phyloP scores from a whole-genome alignment of 2,329 filamentous ascomycete species.

The Neofusicoccum ribis region DNA sequence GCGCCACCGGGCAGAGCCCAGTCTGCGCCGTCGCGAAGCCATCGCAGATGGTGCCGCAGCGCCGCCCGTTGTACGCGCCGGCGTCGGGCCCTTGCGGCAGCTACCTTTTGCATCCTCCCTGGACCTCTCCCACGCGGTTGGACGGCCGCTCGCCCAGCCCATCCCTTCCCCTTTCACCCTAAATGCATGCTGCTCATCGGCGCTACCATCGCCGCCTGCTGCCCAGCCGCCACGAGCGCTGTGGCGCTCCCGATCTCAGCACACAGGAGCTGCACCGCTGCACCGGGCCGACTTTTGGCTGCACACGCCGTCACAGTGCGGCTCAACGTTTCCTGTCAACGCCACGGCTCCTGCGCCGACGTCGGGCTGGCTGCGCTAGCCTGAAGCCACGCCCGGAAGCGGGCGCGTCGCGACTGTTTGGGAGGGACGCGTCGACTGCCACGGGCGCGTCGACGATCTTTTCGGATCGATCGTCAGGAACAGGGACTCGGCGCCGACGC shows the following conservation, averaged over 20 bases:
- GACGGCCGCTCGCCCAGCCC: background rate
- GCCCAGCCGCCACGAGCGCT: no score
- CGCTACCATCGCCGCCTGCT: background rate
- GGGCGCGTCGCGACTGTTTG: background rate
- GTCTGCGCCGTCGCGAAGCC: background rate
- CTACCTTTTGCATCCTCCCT: background rate
- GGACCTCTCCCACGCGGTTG: background rate
- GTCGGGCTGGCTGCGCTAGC: background rate
- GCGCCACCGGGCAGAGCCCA: background rate
- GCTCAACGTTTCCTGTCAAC: background rate
- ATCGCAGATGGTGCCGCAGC: background rate
- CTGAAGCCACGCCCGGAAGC: background rate
- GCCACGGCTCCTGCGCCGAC: background rate
- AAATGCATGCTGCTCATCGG: background rate
- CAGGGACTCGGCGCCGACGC: background rate
- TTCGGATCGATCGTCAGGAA: constrained; percentile 11
- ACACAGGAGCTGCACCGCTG: background rate
- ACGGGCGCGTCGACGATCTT: background rate
- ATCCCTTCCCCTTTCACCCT: background rate
- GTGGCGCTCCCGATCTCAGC: no score
- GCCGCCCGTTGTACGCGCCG: background rate
- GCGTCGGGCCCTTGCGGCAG: background rate
- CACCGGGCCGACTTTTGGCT: no score
- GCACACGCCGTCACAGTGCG: background rate
- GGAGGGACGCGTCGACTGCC: background rate